Evolutionary conservation across 495 filamentous ascomycete species (phyloP).

Genomic region (Aspergillus baeticus): DNA sequence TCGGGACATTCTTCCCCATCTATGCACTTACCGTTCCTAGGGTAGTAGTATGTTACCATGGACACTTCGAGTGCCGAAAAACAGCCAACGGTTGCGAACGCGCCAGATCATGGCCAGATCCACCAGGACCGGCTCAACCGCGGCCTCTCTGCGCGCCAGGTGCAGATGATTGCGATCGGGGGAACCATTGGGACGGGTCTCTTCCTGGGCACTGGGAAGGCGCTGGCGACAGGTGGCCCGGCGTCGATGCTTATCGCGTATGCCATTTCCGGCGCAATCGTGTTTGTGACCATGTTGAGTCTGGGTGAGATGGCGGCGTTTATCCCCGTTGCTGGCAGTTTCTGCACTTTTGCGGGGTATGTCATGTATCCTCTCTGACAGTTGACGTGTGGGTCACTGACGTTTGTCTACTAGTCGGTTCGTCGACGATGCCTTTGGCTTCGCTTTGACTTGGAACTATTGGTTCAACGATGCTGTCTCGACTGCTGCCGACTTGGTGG

Average conservation of each 20-base stretch:
- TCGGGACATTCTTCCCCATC: no score
- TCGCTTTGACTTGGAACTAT: slow-evolving; percentile 56
- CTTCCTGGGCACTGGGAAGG: slow-evolving; percentile 60
- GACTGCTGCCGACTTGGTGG: slow-evolving; percentile 54
- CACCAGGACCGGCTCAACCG: slow-evolving; percentile 20
- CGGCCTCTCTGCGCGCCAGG: slow-evolving; percentile 44
- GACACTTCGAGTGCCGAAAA: no score
- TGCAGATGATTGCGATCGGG: slow-evolving; percentile 63
- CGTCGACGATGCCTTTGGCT: slow-evolving; percentile 56
- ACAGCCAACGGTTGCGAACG: no score
- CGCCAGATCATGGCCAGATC: neutral
- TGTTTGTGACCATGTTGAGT: slow-evolving; percentile 50
- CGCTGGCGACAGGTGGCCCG: slow-evolving; percentile 58
- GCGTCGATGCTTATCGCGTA: slow-evolving; percentile 62
- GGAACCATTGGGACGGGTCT: slow-evolving; percentile 67
- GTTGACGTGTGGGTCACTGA: neutral
- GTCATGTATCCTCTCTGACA: slow-evolving; percentile 6
- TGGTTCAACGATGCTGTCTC: slow-evolving; percentile 61
- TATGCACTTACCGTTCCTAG: no score
- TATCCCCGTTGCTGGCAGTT: slow-evolving; percentile 49
- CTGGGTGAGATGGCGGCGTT: slow-evolving; percentile 53
- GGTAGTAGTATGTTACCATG: no score
- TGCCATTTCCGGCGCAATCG: slow-evolving; percentile 46
- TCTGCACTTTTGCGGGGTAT: slow-evolving; percentile 53
- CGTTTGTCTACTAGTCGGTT: slow-evolving; percentile 46